phyloP scores from a whole-genome alignment of 1,284 basidiomycete species.

The Gymnopus androsaceus region DNA sequence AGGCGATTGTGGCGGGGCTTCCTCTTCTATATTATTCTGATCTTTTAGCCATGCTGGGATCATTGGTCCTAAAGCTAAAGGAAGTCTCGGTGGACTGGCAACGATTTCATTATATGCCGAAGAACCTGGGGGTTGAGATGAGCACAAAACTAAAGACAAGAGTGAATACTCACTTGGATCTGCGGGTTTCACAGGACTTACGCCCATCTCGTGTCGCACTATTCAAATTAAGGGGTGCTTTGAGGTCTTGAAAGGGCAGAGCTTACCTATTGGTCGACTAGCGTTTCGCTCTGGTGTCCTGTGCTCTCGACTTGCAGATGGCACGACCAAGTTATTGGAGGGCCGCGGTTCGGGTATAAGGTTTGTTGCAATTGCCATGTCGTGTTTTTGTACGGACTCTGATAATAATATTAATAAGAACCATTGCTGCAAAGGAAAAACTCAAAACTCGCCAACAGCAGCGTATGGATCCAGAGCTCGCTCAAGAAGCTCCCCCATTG shows the following conservation, averaged over 20 bases:
- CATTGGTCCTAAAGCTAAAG: not conserved
- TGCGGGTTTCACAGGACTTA: not conserved
- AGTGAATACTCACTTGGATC: not conserved
- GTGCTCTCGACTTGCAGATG: not conserved
- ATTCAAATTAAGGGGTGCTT: not conserved
- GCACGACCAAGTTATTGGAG: not conserved
- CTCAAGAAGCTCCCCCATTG: slow-evolving; percentile 11
- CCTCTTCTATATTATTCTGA: not conserved
- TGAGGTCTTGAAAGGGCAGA: too few relatives aligned
- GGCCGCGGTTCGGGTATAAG: not conserved
- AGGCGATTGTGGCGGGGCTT: not conserved
- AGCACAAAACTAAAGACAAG: not conserved
- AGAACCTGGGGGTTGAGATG: not conserved
- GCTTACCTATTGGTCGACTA: not conserved
- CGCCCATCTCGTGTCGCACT: slow-evolving; percentile 7
- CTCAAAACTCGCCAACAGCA: not conserved
- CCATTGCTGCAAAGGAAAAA: not conserved
- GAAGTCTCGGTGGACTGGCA: not conserved
- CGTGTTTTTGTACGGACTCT: not conserved
- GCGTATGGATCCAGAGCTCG: slow-evolving; percentile 10
- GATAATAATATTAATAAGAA: not conserved
- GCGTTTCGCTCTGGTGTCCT: not conserved
- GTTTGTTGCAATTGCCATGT: not conserved
- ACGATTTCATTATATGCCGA: not conserved
- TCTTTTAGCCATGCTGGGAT: not conserved